Evolutionary conservation across 139 green algal species (phyloP).

Genomic region (Deuterostichococcus epilithicus): DNA sequence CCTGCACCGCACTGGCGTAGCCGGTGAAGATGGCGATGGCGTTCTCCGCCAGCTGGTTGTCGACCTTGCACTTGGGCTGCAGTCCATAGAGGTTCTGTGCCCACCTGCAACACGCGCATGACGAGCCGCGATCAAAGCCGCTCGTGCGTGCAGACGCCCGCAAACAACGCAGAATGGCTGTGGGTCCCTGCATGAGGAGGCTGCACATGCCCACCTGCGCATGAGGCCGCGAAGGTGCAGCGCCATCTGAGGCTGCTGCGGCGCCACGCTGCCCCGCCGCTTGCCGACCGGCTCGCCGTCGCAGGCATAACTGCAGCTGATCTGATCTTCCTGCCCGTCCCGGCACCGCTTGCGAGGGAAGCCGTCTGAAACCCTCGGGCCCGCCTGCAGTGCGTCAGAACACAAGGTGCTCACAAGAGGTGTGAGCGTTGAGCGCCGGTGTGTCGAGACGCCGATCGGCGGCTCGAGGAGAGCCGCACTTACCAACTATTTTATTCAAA

Average conservation of each 20-base stretch:
- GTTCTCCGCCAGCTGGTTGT: background rate
- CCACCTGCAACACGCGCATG: background rate
- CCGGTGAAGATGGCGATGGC: background rate
- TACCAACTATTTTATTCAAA: too few relatives aligned
- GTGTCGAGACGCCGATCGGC: too few relatives aligned
- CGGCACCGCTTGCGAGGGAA: background rate
- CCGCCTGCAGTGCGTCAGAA: background rate
- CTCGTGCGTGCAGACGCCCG: background rate
- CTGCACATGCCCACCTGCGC: background rate
- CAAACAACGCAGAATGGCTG: background rate
- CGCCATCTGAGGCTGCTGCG: background rate
- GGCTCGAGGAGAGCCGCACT: too few relatives aligned
- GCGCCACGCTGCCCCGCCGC: too few relatives aligned
- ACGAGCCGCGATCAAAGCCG: too few relatives aligned
- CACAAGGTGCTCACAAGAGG: too few relatives aligned
- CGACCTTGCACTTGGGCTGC: background rate
- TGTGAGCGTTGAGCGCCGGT: too few relatives aligned
- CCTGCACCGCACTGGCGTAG: background rate
- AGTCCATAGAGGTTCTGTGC: background rate
- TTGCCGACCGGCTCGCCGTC: background rate
- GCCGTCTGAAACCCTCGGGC: background rate
- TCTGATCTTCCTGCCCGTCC: background rate
- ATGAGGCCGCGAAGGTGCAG: background rate
- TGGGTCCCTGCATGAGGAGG: too few relatives aligned
- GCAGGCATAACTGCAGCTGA: background rate